Evolutionary conservation across 2,329 filamentous ascomycete species (phyloP).

Genomic region (Akanthomyces muscarius): DNA sequence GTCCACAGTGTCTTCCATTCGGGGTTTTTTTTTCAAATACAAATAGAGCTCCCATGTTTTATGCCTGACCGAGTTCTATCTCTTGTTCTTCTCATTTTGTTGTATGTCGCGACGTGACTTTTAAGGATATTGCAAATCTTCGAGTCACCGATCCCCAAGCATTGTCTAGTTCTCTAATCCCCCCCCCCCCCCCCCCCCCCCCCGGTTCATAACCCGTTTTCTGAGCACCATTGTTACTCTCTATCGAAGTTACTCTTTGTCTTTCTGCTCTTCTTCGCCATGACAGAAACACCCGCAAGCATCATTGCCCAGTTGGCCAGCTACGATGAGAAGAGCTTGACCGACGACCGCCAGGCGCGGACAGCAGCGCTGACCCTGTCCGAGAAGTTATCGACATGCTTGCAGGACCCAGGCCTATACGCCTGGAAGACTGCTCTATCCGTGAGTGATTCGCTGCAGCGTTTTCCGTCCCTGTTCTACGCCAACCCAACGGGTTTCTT

Average conservation of each 20-base stretch:
- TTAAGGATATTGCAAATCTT: too few relatives aligned
- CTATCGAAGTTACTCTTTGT: too few relatives aligned
- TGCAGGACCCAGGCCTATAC: neutral
- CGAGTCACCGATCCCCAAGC: too few relatives aligned
- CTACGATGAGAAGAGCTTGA: neutral
- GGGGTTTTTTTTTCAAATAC: neutral
- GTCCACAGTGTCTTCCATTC: neutral
- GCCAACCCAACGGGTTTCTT: too few relatives aligned
- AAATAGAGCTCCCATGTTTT: too few relatives aligned
- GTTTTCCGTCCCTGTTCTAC: neutral
- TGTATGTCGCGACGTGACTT: too few relatives aligned
- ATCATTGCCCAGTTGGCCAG: slow-evolving; percentile 1
- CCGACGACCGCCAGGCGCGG: neutral
- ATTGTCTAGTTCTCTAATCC: too few relatives aligned
- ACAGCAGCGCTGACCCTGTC: neutral
- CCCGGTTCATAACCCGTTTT: too few relatives aligned
- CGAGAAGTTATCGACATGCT: neutral
- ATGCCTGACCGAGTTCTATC: too few relatives aligned
- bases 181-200: too few relatives aligned
- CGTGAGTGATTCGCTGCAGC: neutral
- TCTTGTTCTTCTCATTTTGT: too few relatives aligned
- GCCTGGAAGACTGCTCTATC: neutral
- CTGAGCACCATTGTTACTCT: too few relatives aligned
- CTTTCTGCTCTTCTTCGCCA: neutral
- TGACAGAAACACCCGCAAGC: neutral